A percentile compares a stretch with the other conserved stretches of the same genome.
Conservation (phyloP, 2,329 filamentous ascomycete genomes). For the Leptographium lundbergii region DNA sequence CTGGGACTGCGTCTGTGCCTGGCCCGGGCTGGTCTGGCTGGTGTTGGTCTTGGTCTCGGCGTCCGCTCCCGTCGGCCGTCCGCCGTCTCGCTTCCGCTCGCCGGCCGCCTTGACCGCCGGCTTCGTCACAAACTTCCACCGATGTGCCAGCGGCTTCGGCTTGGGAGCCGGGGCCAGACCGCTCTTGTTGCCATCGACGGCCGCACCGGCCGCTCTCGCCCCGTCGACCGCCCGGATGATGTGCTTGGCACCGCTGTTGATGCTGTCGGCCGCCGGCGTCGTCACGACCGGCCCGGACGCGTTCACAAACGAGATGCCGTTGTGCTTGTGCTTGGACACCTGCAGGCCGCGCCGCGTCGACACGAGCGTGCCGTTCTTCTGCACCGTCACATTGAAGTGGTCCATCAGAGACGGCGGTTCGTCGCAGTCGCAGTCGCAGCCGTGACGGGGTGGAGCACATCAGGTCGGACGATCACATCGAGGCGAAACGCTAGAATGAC, state of each 20-base stretch:
- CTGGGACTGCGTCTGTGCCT: background rate
- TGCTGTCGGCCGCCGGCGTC: background rate
- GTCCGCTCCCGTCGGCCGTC: background rate
- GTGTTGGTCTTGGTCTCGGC: too few relatives aligned
- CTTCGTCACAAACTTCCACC: slow-evolving; percentile 17
- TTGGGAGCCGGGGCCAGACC: too few relatives aligned
- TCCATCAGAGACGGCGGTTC: slow-evolving; percentile 18
- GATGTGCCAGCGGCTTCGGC: slow-evolving; percentile 10
- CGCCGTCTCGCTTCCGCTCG: background rate
- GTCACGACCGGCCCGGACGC: slow-evolving; percentile 11
- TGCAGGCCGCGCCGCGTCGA: slow-evolving; percentile 25
- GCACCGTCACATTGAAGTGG: slow-evolving; percentile 25
- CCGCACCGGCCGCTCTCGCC: background rate
- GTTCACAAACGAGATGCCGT: slow-evolving; percentile 27
- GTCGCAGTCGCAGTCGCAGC: background rate
- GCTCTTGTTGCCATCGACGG: background rate
- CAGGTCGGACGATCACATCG: background rate
- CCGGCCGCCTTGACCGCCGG: background rate
- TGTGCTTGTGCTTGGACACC: slow-evolving; percentile 26
- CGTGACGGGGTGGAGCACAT: too few relatives aligned
- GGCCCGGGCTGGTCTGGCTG: too few relatives aligned
- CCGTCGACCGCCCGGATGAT: slow-evolving; percentile 11
- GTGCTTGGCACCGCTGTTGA: background rate
- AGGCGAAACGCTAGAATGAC: background rate
- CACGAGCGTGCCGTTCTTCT: slow-evolving; percentile 23